Base-by-base conservation (phyloP, 2,329 filamentous ascomycete genomes). In the Talaromyces islandicus region DNA sequence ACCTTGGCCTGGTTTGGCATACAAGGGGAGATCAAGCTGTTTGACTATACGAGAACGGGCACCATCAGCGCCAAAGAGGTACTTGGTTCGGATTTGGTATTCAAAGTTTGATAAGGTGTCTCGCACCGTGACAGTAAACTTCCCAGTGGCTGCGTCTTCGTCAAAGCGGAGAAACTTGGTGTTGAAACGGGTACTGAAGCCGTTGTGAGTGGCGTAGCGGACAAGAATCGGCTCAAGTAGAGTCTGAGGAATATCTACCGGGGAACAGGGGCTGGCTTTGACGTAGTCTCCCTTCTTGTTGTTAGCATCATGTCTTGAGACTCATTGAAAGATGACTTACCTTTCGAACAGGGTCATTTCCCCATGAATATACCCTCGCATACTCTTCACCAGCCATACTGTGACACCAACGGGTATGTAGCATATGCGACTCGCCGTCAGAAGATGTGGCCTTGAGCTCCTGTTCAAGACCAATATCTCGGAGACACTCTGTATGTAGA, bases 61-160 rank as follows among this genome's bases (percentile, higher is more conserved):
- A 17, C 79, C 85, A 67, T 88, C 85, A 51, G 80, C 82, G 3
- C 85, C 85, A 62, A 87, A 85, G 7, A 88, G 71, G 63, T 83
- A 87, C 57, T 80, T 80, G 0, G 83, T 79, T n/a, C 29, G 27
- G 7, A 54, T 54, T 21, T 35, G 52, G 27, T 54, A 54, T 21
- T 54, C 29, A 30, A 21, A 1, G 12, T 54, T n/a, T 1, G 24
- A 17, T 4, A 54, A 3, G 11, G 29, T 35, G 30, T 54, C 52
- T n/a, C 14, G n/a, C 9, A 75, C 73, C 43, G 87, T 77, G 25
- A 65, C 63, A 68, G 82, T 84, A 12, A 70, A 60, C 1, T 64
- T 41, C 0, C 70, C 68, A 0, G 75, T 71, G 5, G 78, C 35
- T 6, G 70, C 70, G 59, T 81, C 78, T 11, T 66, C 65, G 1